Conservation (phyloP, 177 flowering plant genomes). For the Tripterygium wilfordii region DNA sequence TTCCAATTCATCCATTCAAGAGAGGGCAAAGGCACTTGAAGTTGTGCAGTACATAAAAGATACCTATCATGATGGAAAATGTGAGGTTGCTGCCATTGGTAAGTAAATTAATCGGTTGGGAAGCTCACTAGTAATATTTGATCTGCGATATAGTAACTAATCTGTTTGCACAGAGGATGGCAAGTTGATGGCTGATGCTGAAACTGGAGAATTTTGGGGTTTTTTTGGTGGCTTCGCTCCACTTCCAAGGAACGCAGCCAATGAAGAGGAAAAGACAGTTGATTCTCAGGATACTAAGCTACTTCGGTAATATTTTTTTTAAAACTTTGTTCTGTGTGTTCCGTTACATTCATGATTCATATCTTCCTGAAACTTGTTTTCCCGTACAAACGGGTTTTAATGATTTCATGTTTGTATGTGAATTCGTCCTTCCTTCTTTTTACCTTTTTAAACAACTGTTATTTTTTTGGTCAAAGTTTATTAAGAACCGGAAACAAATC, state of each 20-base stretch:
- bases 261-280: constrained; percentile 35
- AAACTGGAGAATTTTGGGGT: constrained; percentile 92
- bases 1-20: constrained; percentile 94
- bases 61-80: constrained; percentile 94
- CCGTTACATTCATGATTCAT: too few relatives aligned
- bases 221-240: constrained; percentile 98
- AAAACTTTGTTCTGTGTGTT: too few relatives aligned
- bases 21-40: constrained; percentile 99
- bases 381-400: too few relatives aligned
- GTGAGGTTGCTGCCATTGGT: constrained; percentile 96
- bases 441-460: too few relatives aligned
- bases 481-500: too few relatives aligned
- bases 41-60: constrained; percentile 97
- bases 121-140: constrained; percentile 3
- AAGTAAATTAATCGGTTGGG: constrained; percentile 17
- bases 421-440: too few relatives aligned
- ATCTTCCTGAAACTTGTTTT: too few relatives aligned
- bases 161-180: constrained; percentile 67
- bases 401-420: too few relatives aligned
- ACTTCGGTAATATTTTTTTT: constrained; percentile 57
- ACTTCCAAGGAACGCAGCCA: constrained; percentile 65
- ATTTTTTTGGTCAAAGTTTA: too few relatives aligned
- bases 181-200: constrained; percentile 89
- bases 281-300: constrained; percentile 43
- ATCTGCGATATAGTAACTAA: constrained; percentile 1